Evolutionary conservation across 306 rosid species (phyloP).

Genomic region (Vigna nakashimae): DNA sequence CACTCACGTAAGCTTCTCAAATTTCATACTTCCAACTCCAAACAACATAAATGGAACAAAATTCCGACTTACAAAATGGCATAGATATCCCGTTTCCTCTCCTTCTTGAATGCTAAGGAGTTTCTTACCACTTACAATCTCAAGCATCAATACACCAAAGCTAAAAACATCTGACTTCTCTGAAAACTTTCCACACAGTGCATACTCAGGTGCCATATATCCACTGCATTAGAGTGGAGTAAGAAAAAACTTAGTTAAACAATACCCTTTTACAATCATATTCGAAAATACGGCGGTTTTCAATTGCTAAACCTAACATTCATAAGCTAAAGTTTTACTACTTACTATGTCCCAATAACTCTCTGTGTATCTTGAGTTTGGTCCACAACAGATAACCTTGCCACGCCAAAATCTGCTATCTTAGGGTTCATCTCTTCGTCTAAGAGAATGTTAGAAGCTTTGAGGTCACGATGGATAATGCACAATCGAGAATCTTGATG

Average conservation of each 20-base stretch:
- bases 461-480: slow-evolving; percentile 44
- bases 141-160: slow-evolving; percentile 61
- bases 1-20: not conserved
- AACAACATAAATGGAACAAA: not conserved
- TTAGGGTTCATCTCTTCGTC: slow-evolving; percentile 46
- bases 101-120: slow-evolving; percentile 22
- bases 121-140: slow-evolving; percentile 60
- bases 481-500: slow-evolving; percentile 40
- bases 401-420: slow-evolving; percentile 41
- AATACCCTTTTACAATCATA: not conserved
- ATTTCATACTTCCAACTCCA: not conserved
- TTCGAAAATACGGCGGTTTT: not conserved
- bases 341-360: slow-evolving; percentile 51
- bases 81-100: slow-evolving; percentile 38
- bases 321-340: not conserved
- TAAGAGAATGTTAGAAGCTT: slow-evolving; percentile 37
- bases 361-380: slow-evolving; percentile 34
- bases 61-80: slow-evolving; percentile 52
- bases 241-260: too few relatives aligned
- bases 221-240: slow-evolving; percentile 42
- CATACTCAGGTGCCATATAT: slow-evolving; percentile 68
- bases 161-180: slow-evolving; percentile 53
- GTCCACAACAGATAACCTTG: slow-evolving; percentile 3
- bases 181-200: slow-evolving; percentile 47
- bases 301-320: not conserved